Evolutionary conservation across 2,329 filamentous ascomycete genomes (phyloP).

Genomic region (Podosphaera fusca): DNA sequence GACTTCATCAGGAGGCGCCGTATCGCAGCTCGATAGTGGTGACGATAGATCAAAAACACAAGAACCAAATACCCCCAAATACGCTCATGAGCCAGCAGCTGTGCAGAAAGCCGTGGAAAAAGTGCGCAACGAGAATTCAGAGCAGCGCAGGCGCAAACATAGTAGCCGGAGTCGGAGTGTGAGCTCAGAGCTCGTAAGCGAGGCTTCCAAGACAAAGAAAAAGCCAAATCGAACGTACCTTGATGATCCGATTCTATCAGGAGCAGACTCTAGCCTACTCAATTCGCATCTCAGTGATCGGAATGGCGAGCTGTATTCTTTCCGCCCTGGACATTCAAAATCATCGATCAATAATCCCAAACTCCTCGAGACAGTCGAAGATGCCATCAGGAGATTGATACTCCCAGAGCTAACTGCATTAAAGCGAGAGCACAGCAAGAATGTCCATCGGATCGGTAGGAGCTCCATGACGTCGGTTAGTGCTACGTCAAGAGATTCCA

Average conservation of each 20-base stretch:
- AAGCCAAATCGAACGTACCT: slow-evolving; percentile 25
- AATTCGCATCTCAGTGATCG: slow-evolving; percentile 30
- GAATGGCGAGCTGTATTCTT: slow-evolving; percentile 33
- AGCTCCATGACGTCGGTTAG: slow-evolving; percentile 36
- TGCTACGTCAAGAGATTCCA: slow-evolving; percentile 29
- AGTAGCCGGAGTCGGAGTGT: slow-evolving; percentile 23
- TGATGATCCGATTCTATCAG: slow-evolving; percentile 22
- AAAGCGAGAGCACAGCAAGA: slow-evolving; percentile 70
- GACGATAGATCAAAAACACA: slow-evolving; percentile 33
- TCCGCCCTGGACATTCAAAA: slow-evolving; percentile 29
- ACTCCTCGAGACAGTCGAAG: slow-evolving; percentile 48
- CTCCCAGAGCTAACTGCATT: slow-evolving; percentile 77
- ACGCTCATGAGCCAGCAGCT: slow-evolving; percentile 39
- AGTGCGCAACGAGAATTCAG: slow-evolving; percentile 28
- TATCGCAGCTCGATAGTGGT: slow-evolving; percentile 19
- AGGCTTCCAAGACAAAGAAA: slow-evolving; percentile 23
- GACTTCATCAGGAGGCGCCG: slow-evolving; percentile 13
- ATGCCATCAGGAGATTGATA: slow-evolving; percentile 49
- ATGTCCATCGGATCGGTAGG: slow-evolving; percentile 32
- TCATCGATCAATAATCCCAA: slow-evolving; percentile 53
- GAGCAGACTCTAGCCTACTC: slow-evolving; percentile 35
- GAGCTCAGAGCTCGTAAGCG: slow-evolving; percentile 22
- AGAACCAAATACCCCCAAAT: slow-evolving; percentile 34
- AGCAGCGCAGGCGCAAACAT: slow-evolving; percentile 21
- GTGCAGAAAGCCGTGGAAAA: slow-evolving; percentile 48